Conservation (phyloP, 1,284 basidiomycete species). For the Irpex lacteus region DNA sequence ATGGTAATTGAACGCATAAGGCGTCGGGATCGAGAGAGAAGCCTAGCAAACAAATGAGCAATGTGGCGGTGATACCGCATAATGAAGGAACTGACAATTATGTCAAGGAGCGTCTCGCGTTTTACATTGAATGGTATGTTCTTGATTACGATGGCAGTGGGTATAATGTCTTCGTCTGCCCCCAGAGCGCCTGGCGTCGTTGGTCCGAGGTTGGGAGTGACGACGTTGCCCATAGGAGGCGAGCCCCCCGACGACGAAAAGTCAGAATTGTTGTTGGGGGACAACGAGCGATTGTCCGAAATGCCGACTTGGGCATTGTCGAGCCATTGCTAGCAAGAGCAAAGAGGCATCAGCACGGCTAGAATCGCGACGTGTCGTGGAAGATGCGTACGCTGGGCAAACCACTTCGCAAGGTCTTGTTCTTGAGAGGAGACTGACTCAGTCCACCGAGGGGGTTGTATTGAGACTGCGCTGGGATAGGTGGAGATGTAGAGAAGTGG, state of each 20-base stretch:
- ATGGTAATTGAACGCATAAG: conserved; percentile 99
- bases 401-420: conserved; percentile 62
- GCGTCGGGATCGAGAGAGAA: conserved; percentile 91
- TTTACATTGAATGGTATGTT: conserved; percentile 99
- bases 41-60: conserved; percentile 44
- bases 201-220: conserved; percentile 42
- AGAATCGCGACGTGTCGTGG: neutral
- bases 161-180: conserved; percentile 91
- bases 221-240: conserved; percentile 59
- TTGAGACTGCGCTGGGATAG: conserved; percentile 59
- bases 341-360: conserved; percentile 5
- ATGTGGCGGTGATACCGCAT: conserved; percentile 5
- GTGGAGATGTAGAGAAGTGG: conserved; percentile 67
- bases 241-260: conserved; percentile 82
- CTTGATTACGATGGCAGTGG: conserved; percentile 99
- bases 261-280: conserved; percentile 83
- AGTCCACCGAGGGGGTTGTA: conserved; percentile 61
- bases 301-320: conserved; percentile 44
- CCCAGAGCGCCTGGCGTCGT: conserved; percentile 44
- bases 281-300: conserved; percentile 72
- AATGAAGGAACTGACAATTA: conserved; percentile 70
- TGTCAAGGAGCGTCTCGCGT: conserved; percentile 92
- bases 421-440: conserved; percentile 69
- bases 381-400: conserved; percentile 62
- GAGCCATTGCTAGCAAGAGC: conserved; percentile 67